Evolutionary conservation across 2,329 filamentous ascomycete genomes (phyloP), one percentile per base, ranked within the genome.

Genomic region (Nakataea oryzae): DNA sequence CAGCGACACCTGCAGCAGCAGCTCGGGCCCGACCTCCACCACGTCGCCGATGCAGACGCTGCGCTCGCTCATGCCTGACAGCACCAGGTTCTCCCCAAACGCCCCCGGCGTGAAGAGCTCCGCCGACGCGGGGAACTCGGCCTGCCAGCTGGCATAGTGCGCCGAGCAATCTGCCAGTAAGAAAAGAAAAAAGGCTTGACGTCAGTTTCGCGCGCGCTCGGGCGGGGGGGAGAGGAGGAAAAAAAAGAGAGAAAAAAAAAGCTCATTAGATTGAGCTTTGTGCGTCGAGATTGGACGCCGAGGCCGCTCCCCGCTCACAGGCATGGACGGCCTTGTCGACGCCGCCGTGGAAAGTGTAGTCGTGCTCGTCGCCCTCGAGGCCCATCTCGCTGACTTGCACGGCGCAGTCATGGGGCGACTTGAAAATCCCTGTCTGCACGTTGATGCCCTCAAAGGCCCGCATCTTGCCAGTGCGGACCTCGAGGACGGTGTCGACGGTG

Each of bases 41-140:
- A 83, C 73, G 66, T 89, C 86, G 27, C 86, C 86, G 60, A 89
- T 85, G 70, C 86, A 88, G 0, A 88, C 74, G 65, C 85, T 88
- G 47, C 79, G 76, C 73, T 89, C 86, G 66, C 86, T 87, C 75
- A 87, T 81, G 54, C 74, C 74, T 1, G 73, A 72, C 1, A 77
- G 81, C 54, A 86, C 84, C 3, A 88, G 74, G 66, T 88, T 88
- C 73, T 88, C 86, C 8, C 86, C 86, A 65, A 88, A 88, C 0
- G 78, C 84, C 2, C 86, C 86, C 0, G 80, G 78, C 6, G 75
- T 72, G 66, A 88, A 87, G 3, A 75, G 74, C 2, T 78, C 73
- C 1, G 78, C 76, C 0, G 78, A 79, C 0, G 75, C 70, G 0
- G 85, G 85, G 60, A 81, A 78, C 54, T 84, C 81, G 2, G 70